Evolutionary conservation across 1,139 yeast species (phyloP), one percentile per base, ranked within the genome.

Genomic region (Pichia sp.): DNA sequence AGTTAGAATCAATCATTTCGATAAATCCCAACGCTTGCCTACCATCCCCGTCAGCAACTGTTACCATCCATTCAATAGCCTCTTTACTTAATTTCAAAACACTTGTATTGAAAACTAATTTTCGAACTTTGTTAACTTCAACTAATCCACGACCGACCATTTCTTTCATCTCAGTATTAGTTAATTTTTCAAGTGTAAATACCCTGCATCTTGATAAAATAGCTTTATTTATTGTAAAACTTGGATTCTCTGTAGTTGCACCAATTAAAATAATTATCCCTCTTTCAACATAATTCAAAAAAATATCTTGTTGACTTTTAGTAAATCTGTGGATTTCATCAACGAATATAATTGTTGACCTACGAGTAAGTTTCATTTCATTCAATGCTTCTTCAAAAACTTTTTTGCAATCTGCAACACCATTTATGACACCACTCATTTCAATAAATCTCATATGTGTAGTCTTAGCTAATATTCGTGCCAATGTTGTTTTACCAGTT

Each of bases 181-280:
- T 65, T 33, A 92, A 71, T 47, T 86, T 83, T 50, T 85, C 81
- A 69, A 92, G 73, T 2, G 84, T 83, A 65, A 92, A 87, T 0
- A 94, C 88, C 55, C 92, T 85, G 69, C 95, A 84, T 54, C 99
- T 71, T 11, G 97, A 88, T 34, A 92, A 70, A 45, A 92, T 68
- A 0, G 98, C 97, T 59, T 88, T 86, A 59, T 89, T 89, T 41
- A 92, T 66, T 48, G 86, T 88, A 65, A 92, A 94, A 32, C 96
- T 86, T 1, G 98, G 98, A 62, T 94, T 94, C 64, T 92, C 98
- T 0, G 98, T 92, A 0, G 98, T 94, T 7, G 98, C 97, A 0
- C 98, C 98, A 47, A 92, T 81, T 3, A 85, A 73, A 0, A 83
- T 77, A 6, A 83, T 73, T 6, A 73, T 70, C 0, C 90, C 89